These are phyloP conservation scores for Litsea cubeba DNA, from an alignment of 164 flowering plant genomes.

Conservation along the genomic window DNA sequence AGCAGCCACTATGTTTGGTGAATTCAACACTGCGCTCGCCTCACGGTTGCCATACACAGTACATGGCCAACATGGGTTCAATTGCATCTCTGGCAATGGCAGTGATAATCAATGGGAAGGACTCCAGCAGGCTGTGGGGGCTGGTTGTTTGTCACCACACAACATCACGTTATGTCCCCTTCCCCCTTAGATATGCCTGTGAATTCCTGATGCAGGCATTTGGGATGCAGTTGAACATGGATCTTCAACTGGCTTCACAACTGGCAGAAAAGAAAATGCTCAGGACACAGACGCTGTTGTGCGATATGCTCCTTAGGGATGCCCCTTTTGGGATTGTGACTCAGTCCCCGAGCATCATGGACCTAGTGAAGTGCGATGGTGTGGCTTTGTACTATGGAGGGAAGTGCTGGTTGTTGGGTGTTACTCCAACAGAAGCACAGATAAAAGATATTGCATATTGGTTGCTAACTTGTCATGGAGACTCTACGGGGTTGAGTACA, in stretches of 20 bases:
- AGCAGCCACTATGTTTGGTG: conserved; percentile 45
- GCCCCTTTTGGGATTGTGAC: conserved; percentile 58
- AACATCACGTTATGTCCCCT: conserved; percentile 54
- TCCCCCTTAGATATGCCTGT: conserved; percentile 73
- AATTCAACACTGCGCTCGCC: conserved; percentile 63
- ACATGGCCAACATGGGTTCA: conserved; percentile 75
- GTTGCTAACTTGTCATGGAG: conserved; percentile 49
- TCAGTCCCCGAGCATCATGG: conserved; percentile 67
- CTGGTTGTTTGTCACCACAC: conserved; percentile 72
- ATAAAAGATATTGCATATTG: conserved; percentile 56
- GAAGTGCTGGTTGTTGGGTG: conserved; percentile 45
- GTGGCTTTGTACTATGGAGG: conserved; percentile 56
- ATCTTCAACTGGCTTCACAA: conserved; percentile 50
- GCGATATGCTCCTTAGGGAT: conserved; percentile 76
- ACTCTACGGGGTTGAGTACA: conserved; percentile 66
- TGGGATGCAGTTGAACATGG: conserved; percentile 58
- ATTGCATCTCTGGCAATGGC: conserved; percentile 62
- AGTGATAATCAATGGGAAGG: conserved; percentile 37
- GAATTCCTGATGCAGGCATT: conserved; percentile 75
- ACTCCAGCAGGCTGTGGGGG: conserved; percentile 65
- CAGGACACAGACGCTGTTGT: conserved; percentile 49
- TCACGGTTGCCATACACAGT: conserved; percentile 58
- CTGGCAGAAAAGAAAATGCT: conserved; percentile 52
- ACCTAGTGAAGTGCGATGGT: conserved; percentile 77
- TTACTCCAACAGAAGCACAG: conserved; percentile 68